Percentiles rank a stretch among this genome's conserved stretches.
These are phyloP conservation scores for Aspergillus egyptiacus DNA, from an alignment of 495 filamentous ascomycete genomes.

Conservation along the genomic window DNA sequence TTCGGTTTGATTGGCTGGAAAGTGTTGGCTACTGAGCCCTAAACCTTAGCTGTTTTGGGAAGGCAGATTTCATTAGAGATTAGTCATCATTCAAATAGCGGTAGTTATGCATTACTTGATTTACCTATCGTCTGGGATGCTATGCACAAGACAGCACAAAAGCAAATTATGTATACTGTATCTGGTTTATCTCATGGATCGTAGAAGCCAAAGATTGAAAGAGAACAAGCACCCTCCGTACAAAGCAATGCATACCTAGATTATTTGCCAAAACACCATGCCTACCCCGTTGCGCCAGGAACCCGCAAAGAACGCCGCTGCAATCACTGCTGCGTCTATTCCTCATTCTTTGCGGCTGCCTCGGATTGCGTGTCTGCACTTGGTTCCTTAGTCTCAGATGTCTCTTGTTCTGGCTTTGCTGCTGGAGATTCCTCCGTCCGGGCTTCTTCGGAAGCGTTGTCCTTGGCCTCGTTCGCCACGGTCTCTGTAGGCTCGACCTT, in stretches of 20 bases:
- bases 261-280: conserved; percentile 37
- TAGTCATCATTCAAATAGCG: too few relatives aligned
- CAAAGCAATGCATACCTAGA: conserved; percentile 17
- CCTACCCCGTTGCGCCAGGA: conserved; percentile 40
- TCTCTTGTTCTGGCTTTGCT: conserved; percentile 15
- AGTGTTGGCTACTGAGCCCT: conserved; percentile 26
- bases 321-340: conserved; percentile 18
- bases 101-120: too few relatives aligned
- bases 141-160: too few relatives aligned
- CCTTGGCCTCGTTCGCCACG: conserved; percentile 14
- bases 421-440: conserved; percentile 18
- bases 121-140: too few relatives aligned
- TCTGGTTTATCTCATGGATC: background rate
- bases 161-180: background rate
- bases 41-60: conserved; percentile 32
- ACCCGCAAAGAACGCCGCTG: conserved; percentile 18
- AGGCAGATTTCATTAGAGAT: background rate
- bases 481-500: conserved; percentile 6
- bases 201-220: background rate
- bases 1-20: conserved; percentile 21
- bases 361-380: conserved; percentile 20
- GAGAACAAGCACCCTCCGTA: conserved; percentile 14
- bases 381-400: conserved; percentile 22
- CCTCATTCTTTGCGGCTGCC: conserved; percentile 30
- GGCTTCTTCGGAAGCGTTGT: conserved; percentile 16